These are phyloP conservation scores for Coffea humblotiana DNA, from an alignment of 305 asterid species.

Conservation along the genomic window DNA sequence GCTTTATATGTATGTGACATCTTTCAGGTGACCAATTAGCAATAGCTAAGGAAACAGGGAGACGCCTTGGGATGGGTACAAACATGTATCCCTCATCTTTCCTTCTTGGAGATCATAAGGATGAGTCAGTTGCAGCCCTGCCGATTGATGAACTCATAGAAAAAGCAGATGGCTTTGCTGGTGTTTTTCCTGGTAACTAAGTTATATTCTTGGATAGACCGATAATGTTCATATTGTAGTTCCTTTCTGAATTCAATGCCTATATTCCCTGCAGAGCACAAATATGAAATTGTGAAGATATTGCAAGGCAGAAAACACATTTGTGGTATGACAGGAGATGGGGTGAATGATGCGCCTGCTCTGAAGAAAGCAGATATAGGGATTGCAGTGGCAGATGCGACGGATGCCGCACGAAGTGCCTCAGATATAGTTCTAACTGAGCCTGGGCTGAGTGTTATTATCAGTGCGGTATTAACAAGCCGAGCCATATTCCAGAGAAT, in stretches of 20 bases:
- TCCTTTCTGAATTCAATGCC: conserved; percentile 1
- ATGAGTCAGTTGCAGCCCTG: conserved; percentile 57
- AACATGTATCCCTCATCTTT: conserved; percentile 88
- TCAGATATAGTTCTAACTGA: conserved; percentile 78
- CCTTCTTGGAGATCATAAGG: conserved; percentile 72
- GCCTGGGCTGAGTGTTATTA: conserved; percentile 78
- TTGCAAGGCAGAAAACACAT: conserved; percentile 76
- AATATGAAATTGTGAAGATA: conserved; percentile 71
- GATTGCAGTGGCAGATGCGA: conserved; percentile 84
- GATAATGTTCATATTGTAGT: background rate
- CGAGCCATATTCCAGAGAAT: conserved; percentile 85
- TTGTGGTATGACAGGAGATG: conserved; percentile 86
- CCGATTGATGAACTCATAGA: conserved; percentile 82
- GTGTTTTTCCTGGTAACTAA: conserved; percentile 78
- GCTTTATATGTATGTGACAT: background rate
- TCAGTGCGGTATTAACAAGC: conserved; percentile 79
- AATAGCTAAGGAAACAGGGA: conserved; percentile 80
- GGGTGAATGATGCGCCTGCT: conserved; percentile 90
- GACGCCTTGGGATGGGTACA: conserved; percentile 95
- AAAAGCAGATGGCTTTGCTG: conserved; percentile 88
- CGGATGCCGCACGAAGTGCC: conserved; percentile 86
- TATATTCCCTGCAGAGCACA: conserved; percentile 51
- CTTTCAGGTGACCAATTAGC: conserved; percentile 79
- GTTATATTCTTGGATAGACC: background rate
- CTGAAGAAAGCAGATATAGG: conserved; percentile 86